Base-by-base conservation (phyloP, 495 filamentous ascomycete genomes). In the Aspergillus funiculosus region DNA sequence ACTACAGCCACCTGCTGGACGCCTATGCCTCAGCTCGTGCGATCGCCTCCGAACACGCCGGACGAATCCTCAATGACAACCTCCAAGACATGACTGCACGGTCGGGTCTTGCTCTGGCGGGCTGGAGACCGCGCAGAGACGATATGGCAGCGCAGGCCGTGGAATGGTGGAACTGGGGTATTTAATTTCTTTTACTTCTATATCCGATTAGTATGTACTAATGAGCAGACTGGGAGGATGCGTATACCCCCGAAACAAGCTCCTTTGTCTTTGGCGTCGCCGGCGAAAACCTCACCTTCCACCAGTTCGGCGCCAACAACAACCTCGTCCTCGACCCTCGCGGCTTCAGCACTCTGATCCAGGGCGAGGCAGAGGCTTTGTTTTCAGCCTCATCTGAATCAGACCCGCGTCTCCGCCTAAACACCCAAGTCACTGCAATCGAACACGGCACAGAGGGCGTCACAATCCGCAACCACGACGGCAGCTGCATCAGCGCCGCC, bases 301-400 rank as follows among this genome's bases (percentile, higher is more conserved):
- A 74, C 53, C 63, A 70, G 39, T 76, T 64, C 44, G 72, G 69
- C 14, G 73, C 78, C 7, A 72, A 69, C 22, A 86, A 87, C 56
- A 81, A 86, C 59, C 82, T 77, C 46, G 81, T 85, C 18, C 66
- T 69, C 46, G 85, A 89, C 57, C 74, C 75, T 27, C 71, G 79
- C 3, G 85, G 85, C n/a, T 88, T 79, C 63, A 83, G 77, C 55
- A 55, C 68, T 27, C 77, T 80, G 31, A 73, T 88, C 38, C 63
- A 75, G 15, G 69, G 73, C 22, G 76, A 85, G 50, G 83, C 82
- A n/a, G 67, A 67, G 3, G 78, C 75, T 1, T 83, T 85, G 56
- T 68, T 87, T 5, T 55, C 53, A 7, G 50, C 64, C 4, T 26
- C 6, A 63, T 2, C 31, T n/a, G 3, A 22, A 29, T 25, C 40